phyloP scores from a whole-genome alignment of 2,329 filamentous ascomycete genomes.

The Dendrostoma leiphaemia region DNA sequence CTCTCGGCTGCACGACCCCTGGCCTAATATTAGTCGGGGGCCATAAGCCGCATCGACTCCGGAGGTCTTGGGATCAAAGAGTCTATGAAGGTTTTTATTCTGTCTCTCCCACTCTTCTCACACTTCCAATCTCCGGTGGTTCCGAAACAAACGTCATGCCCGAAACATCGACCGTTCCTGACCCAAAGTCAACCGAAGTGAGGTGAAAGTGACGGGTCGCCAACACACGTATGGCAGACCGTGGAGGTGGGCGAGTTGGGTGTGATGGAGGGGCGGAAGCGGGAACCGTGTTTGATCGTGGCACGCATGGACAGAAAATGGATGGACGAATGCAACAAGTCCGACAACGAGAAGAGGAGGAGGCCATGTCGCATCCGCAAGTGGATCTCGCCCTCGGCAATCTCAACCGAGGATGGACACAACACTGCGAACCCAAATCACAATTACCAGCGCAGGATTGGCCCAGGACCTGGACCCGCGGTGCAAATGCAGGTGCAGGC shows the following conservation, averaged over 20 bases:
- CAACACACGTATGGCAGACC: not conserved
- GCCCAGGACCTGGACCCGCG: conserved; percentile 3
- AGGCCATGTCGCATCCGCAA: conserved; percentile 9
- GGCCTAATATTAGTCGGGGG: not conserved
- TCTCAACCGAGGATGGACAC: conserved; percentile 10
- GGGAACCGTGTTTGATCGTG: not conserved
- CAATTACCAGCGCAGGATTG: not conserved
- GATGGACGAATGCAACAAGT: not conserved
- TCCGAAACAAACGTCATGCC: not conserved
- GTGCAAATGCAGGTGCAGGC: too few species aligned
- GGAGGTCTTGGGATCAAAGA: too few species aligned
- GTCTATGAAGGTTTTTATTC: too few species aligned
- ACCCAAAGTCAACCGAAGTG: not conserved
- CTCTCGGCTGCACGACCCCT: too few species aligned
- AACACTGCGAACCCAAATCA: not conserved
- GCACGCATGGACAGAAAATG: not conserved
- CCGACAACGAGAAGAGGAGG: too few species aligned
- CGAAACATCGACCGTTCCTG: not conserved
- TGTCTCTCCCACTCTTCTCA: not conserved
- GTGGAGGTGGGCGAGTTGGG: not conserved
- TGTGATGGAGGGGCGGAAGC: not conserved
- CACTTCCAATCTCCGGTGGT: not conserved
- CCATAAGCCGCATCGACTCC: not conserved
- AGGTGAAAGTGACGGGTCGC: too few species aligned
- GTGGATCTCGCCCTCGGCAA: conserved; percentile 20